Conservation (phyloP, 1,284 basidiomycete genomes). For the Sanghuangporus baumii region DNA sequence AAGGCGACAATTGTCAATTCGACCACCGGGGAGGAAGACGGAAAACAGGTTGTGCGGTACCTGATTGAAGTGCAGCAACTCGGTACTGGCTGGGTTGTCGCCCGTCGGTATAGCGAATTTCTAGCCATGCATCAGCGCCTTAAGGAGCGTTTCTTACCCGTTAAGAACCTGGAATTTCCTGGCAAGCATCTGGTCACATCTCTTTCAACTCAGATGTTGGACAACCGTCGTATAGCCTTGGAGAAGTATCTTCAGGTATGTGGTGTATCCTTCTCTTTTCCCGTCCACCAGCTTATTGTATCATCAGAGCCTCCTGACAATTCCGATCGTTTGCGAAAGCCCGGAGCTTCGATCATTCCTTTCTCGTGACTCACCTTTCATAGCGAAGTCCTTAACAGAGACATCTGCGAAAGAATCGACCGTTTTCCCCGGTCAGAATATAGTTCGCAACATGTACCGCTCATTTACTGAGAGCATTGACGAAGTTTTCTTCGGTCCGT, state of each 20-base stretch:
- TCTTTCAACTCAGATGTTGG: constrained; percentile 79
- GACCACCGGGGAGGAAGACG: constrained; percentile 72
- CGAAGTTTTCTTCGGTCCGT: constrained; percentile 88
- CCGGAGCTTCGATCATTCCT: constrained; percentile 82
- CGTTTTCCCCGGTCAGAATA: constrained; percentile 59
- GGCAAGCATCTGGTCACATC: constrained; percentile 85
- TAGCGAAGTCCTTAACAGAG: constrained; percentile 44
- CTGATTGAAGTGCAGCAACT: constrained; percentile 89
- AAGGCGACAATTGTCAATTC: constrained; percentile 75
- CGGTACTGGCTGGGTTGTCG: constrained; percentile 88
- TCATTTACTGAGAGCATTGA: constrained; percentile 89
- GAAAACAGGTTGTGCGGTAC: constrained; percentile 87
- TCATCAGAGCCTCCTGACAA: constrained; percentile 65
- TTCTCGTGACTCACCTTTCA: constrained; percentile 78
- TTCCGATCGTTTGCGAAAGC: constrained; percentile 76
- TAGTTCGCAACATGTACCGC: constrained; percentile 82
- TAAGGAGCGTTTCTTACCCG: constrained; percentile 63
- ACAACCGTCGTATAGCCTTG: constrained; percentile 70
- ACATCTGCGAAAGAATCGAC: constrained; percentile 33
- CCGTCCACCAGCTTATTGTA: not conserved
- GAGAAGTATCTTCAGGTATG: constrained; percentile 88
- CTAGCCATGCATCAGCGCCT: constrained; percentile 82
- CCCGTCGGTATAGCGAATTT: constrained; percentile 93
- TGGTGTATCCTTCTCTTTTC: constrained; percentile 7
- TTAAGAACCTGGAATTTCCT: constrained; percentile 78